phyloP scores from a whole-genome alignment of 2,329 filamentous ascomycete species.

The Penicillium sp. region DNA sequence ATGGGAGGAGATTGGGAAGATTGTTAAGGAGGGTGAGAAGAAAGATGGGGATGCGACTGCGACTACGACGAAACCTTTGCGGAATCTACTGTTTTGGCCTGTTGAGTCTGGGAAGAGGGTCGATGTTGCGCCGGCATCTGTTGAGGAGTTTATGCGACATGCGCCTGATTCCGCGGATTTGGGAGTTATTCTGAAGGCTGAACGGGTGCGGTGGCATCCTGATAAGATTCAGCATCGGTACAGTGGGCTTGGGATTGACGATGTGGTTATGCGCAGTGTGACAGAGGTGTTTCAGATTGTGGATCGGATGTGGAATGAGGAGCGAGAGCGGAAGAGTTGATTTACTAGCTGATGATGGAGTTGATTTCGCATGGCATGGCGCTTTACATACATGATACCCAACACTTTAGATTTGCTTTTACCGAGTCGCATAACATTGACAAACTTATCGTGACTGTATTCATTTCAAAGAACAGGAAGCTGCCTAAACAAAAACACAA shows the following conservation, averaged over 20 bases:
- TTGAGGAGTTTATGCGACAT: conserved; percentile 69
- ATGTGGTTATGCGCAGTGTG: conserved; percentile 71
- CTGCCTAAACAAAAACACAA: conserved; percentile 7
- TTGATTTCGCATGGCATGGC: not conserved
- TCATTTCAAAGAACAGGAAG: conserved; percentile 21
- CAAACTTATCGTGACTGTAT: conserved; percentile 20
- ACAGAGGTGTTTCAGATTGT: conserved; percentile 91
- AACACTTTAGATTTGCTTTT: not conserved
- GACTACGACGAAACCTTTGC: conserved; percentile 26
- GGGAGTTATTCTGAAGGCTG: conserved; percentile 66
- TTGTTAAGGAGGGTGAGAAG: conserved; percentile 13
- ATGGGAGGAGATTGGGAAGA: conserved; percentile 59
- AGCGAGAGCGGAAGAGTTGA: conserved; percentile 35
- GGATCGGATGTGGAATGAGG: conserved; percentile 75
- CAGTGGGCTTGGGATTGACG: conserved; percentile 68
- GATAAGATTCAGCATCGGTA: conserved; percentile 95
- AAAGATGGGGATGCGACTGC: not conserved
- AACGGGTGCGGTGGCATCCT: conserved; percentile 93
- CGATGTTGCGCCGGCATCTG: conserved; percentile 59
- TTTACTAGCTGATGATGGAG: not conserved
- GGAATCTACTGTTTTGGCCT: conserved; percentile 68
- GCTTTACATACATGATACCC: conserved; percentile 14
- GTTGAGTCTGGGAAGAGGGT: conserved; percentile 60
- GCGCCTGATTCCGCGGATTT: conserved; percentile 46
- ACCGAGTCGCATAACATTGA: not conserved